Percentiles rank a stretch among this genome's conserved stretches.
phyloP scores from a whole-genome alignment of 495 filamentous ascomycete genomes.

The Astrothelium macrocarpum region DNA sequence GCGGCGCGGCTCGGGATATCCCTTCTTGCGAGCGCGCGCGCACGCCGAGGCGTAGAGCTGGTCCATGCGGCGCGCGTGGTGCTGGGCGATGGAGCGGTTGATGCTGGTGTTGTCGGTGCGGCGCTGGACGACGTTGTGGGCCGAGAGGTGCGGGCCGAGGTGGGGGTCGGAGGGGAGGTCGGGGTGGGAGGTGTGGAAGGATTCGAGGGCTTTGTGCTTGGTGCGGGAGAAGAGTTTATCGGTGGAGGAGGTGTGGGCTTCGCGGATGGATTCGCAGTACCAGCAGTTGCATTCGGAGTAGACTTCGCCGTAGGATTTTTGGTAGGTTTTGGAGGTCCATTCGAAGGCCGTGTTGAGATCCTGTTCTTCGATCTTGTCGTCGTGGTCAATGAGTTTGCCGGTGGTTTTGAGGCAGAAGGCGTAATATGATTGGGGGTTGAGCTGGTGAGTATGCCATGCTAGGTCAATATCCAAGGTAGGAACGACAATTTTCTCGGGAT shows the following conservation, averaged over 20 bases:
- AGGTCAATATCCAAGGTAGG: constrained; percentile 85
- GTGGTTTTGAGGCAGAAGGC: constrained; percentile 36
- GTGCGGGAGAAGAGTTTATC: constrained; percentile 18
- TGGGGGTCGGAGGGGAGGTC: constrained; percentile 40
- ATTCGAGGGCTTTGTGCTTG: constrained; percentile 32
- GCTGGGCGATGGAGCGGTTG: constrained; percentile 10
- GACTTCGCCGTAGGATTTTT: constrained; percentile 50
- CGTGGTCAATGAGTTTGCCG: constrained; percentile 63
- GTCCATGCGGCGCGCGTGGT: constrained; percentile 42
- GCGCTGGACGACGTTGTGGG: constrained; percentile 50
- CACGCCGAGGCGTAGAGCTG: constrained; percentile 51
- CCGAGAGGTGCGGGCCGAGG: constrained; percentile 60
- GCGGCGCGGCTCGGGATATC: constrained; percentile 39
- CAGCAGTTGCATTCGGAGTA: constrained; percentile 85
- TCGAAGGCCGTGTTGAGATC: constrained; percentile 55
- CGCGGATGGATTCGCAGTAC: constrained; percentile 77
- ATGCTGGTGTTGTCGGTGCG: constrained; percentile 20
- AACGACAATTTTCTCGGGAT: constrained; percentile 51
- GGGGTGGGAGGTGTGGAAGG: constrained; percentile 45
- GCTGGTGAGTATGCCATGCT: constrained; percentile 64
- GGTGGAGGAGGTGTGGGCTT: constrained; percentile 44
- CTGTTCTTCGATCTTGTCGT: constrained; percentile 69
- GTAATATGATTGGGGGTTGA: constrained; percentile 56
- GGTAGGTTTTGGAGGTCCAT: constrained; percentile 65
- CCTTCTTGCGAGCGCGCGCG: constrained; percentile 53